These are phyloP conservation scores for Acanthamoeba culbertsoni DNA, from an alignment of 208 protist genomes.

Conservation along the genomic window DNA sequence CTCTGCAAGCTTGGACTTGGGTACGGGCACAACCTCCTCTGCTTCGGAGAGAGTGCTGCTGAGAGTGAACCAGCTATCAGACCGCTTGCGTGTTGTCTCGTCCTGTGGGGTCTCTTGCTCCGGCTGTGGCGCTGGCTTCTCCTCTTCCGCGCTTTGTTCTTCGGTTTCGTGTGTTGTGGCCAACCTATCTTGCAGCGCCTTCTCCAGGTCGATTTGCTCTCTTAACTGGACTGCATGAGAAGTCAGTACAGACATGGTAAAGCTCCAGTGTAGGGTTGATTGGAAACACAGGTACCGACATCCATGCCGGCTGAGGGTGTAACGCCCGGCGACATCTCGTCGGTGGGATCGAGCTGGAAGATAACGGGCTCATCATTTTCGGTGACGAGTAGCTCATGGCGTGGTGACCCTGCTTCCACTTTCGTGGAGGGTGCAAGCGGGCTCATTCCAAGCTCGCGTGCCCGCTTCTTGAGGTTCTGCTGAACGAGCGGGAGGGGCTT, in stretches of 20 bases:
- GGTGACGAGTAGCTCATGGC: conserved; percentile 10
- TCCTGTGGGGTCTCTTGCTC: neutral
- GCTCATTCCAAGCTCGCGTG: neutral
- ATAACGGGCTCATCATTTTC: neutral
- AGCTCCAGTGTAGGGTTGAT: neutral
- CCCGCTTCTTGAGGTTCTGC: conserved; percentile 27
- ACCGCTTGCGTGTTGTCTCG: neutral
- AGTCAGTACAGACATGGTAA: neutral
- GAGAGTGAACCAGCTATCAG: neutral
- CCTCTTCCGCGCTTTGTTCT: neutral
- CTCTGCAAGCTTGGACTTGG: neutral
- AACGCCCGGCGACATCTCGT: neutral
- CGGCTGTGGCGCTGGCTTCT: neutral
- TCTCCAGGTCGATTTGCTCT: neutral
- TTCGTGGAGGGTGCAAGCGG: neutral
- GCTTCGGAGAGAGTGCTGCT: neutral
- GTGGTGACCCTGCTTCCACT: neutral
- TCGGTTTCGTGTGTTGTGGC: neutral
- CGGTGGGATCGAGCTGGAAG: neutral
- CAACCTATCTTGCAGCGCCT: neutral
- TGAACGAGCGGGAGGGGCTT: neutral
- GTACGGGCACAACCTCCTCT: neutral
- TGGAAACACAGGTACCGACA: too few relatives aligned
- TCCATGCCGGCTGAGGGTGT: neutral
- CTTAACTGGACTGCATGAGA: neutral